A percentile compares a stretch with the other conserved stretches of the same genome.
phyloP scores from a whole-genome alignment of 805 yeast genomes.

The Kodamaea kaohsiungensis region DNA sequence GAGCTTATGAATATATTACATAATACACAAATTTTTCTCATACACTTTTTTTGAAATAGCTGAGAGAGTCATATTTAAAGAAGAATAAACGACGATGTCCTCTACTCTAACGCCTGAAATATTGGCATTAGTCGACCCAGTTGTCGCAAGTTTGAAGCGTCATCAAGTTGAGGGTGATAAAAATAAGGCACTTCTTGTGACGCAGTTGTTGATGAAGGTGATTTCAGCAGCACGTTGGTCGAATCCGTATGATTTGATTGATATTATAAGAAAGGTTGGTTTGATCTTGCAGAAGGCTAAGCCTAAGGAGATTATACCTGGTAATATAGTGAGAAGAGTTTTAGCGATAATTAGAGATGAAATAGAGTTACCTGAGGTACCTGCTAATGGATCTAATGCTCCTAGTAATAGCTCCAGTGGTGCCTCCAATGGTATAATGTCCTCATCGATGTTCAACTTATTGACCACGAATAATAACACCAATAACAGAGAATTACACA shows the following conservation, averaged over 20 bases:
- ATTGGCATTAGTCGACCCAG: slow-evolving; percentile 36
- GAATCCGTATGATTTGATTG: slow-evolving; percentile 69
- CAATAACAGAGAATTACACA: slow-evolving; percentile 22
- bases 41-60: too few species aligned
- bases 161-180: slow-evolving; percentile 83
- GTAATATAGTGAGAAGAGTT: slow-evolving; percentile 88
- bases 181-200: slow-evolving; percentile 80
- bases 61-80: not conserved
- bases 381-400: slow-evolving; percentile 22
- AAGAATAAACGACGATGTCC: slow-evolving; percentile 6
- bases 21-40: slow-evolving; percentile 10
- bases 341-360: slow-evolving; percentile 87
- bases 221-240: slow-evolving; percentile 90
- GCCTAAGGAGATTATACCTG: slow-evolving; percentile 86
- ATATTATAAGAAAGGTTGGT: slow-evolving; percentile 74
- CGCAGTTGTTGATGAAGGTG: slow-evolving; percentile 83
- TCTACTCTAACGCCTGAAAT: slow-evolving; percentile 27
- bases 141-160: slow-evolving; percentile 64
- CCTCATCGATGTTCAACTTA: slow-evolving; percentile 84
- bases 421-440: slow-evolving; percentile 36
- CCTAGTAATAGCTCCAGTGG: slow-evolving; percentile 28
- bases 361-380: slow-evolving; percentile 34
- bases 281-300: slow-evolving; percentile 70
- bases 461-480: slow-evolving; percentile 50
- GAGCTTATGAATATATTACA: slow-evolving; percentile 3